These are phyloP conservation scores for Aurifilum marmelostoma DNA, from an alignment of 2,329 filamentous ascomycete species.

Conservation along the genomic window DNA sequence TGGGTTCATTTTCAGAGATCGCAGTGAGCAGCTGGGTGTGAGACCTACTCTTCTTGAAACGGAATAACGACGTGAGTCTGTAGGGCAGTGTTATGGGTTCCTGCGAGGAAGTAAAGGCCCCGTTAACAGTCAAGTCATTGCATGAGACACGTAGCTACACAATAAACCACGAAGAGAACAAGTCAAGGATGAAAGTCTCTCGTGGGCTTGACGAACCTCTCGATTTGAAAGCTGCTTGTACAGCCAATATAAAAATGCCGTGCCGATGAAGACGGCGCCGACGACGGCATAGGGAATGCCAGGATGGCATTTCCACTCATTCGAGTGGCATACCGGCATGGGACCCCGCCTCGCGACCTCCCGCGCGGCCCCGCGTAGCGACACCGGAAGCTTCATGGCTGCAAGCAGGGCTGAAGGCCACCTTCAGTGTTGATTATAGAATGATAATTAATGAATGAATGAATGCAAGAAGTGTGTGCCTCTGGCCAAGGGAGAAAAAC, in stretches of 20 bases:
- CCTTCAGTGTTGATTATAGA: not conserved
- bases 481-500: not conserved
- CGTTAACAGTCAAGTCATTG: not conserved
- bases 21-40: not conserved
- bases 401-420: not conserved
- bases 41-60: conserved; percentile 13
- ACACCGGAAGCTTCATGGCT: conserved; percentile 10
- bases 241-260: not conserved
- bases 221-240: not conserved
- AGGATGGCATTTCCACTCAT: conserved; percentile 12
- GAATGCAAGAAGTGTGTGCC: not conserved
- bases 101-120: not conserved
- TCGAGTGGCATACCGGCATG: not conserved
- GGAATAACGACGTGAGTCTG: not conserved
- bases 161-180: not conserved
- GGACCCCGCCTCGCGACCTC: not conserved
- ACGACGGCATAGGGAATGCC: conserved; percentile 8
- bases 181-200: not conserved
- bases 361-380: not conserved
- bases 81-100: conserved; percentile 2
- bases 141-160: not conserved
- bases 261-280: not conserved
- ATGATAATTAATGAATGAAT: not conserved
- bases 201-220: not conserved
- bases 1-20: not conserved